These are phyloP conservation scores for Chlorencoelia australis DNA, from an alignment of 2,329 filamentous ascomycete species.

Conservation along the genomic window DNA sequence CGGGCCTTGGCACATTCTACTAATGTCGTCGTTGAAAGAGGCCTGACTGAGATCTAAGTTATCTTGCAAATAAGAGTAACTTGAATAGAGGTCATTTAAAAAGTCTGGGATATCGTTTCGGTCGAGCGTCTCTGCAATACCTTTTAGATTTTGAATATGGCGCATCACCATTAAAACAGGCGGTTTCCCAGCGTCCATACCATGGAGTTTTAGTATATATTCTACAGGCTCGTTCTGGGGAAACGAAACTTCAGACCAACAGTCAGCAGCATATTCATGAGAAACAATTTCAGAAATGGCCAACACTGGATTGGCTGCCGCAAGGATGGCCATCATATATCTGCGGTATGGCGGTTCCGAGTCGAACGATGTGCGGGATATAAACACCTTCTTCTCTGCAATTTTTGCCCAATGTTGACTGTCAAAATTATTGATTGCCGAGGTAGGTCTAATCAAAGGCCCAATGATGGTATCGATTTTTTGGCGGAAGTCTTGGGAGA, in stretches of 20 bases:
- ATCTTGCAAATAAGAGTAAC: constrained; percentile 18
- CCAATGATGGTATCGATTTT: constrained; percentile 7
- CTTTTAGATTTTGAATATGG: constrained; percentile 16
- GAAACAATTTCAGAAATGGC: constrained; percentile 13
- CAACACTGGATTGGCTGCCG: constrained; percentile 2
- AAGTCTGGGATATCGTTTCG: constrained; percentile 9
- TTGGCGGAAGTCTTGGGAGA: neutral
- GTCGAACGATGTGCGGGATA: constrained; percentile 7
- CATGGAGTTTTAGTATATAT: constrained; percentile 7
- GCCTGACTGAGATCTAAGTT: constrained; percentile 4
- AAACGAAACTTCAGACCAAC: constrained; percentile 21
- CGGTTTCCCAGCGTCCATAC: constrained; percentile 5
- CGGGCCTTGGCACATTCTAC: too few species aligned
- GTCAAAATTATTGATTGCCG: constrained; percentile 1
- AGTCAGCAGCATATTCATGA: constrained; percentile 10
- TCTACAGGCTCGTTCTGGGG: constrained; percentile 8
- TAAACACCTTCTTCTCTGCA: constrained; percentile 10
- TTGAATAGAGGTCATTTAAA: constrained; percentile 12
- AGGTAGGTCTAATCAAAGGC: constrained; percentile 9
- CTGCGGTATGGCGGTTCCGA: constrained; percentile 10
- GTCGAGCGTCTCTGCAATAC: constrained; percentile 7
- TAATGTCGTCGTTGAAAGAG: too few species aligned
- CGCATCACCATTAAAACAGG: constrained; percentile 11
- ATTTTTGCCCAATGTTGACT: constrained; percentile 7
- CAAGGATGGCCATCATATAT: constrained; percentile 11